A percentile compares a stretch with the other conserved stretches of the same genome.
These are phyloP conservation scores for Antrodiella citrinella DNA, from an alignment of 768 basidiomycete species.

Conservation along the genomic window DNA sequence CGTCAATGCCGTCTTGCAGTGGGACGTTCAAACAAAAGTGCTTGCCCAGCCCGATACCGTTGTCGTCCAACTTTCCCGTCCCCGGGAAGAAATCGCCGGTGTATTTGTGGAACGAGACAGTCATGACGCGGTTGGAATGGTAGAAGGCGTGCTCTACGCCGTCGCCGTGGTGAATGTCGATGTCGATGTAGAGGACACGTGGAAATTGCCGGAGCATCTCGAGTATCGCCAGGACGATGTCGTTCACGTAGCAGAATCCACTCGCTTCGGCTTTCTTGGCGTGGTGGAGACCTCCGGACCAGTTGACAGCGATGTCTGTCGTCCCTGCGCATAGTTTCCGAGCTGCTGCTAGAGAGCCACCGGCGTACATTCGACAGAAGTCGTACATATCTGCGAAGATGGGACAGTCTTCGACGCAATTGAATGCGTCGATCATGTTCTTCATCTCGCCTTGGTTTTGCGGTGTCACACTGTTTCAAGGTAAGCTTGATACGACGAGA, in stretches of 20 bases:
- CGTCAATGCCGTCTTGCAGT: conserved; percentile 91
- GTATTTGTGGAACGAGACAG: conserved; percentile 99
- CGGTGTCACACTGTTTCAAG: conserved; percentile 67
- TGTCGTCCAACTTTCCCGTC: conserved; percentile 93
- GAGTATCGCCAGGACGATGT: conserved; percentile 89
- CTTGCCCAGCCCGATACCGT: conserved; percentile 80
- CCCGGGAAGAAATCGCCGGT: conserved; percentile 98
- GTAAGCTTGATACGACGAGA: background rate
- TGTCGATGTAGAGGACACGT: conserved; percentile 95
- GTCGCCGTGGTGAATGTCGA: conserved; percentile 98
- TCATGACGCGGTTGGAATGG: conserved; percentile 96
- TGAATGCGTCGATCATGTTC: conserved; percentile 76
- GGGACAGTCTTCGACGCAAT: conserved; percentile 96
- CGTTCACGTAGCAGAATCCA: conserved; percentile 98
- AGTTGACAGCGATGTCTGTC: conserved; percentile 97
- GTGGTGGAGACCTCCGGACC: conserved; percentile 98
- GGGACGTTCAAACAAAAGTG: conserved; percentile 96
- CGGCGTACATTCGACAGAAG: conserved; percentile 91
- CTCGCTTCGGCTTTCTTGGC: conserved; percentile 97
- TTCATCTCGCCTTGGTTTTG: conserved; percentile 64
- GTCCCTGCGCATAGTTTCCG: conserved; percentile 76
- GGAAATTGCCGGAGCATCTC: conserved; percentile 84
- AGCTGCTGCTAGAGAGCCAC: conserved; percentile 86
- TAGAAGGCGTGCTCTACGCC: conserved; percentile 98
- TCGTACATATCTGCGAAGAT: conserved; percentile 93